phyloP scores from a whole-genome alignment of 2,329 filamentous ascomycete species.

The Fusarium beomiforme region DNA sequence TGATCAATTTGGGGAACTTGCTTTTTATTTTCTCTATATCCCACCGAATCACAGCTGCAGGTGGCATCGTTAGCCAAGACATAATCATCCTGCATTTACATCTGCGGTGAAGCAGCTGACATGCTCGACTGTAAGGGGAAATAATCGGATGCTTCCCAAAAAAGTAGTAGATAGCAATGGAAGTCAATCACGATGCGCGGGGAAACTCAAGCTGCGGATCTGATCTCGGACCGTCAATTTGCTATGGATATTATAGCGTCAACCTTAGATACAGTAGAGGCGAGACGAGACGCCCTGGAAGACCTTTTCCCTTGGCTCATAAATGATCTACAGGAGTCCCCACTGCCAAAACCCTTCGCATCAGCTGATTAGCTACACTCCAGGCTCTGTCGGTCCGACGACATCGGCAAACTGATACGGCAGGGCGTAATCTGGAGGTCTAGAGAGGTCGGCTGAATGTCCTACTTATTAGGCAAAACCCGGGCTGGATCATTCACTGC shows the following conservation, averaged over 20 bases:
- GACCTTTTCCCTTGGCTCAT: not conserved
- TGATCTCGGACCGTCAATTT: constrained; percentile 3
- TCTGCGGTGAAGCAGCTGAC: constrained; percentile 2
- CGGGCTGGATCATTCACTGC: not conserved
- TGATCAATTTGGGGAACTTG: not conserved
- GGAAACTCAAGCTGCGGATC: not conserved
- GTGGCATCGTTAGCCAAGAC: not conserved
- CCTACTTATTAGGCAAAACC: constrained; percentile 35
- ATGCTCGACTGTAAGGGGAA: not conserved
- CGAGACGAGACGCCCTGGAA: not conserved
- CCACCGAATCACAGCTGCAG: not conserved
- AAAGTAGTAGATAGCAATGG: not conserved
- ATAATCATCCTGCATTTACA: not conserved
- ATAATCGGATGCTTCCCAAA: not conserved
- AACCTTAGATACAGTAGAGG: not conserved
- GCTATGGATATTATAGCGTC: not conserved
- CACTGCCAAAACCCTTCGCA: constrained; percentile 3
- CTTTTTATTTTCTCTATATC: not conserved
- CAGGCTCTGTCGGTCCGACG: constrained; percentile 27
- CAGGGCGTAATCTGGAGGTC: constrained; percentile 15
- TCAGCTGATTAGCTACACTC: constrained; percentile 14
- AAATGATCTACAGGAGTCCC: constrained; percentile 2
- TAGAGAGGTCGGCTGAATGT: constrained; percentile 24
- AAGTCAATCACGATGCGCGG: not conserved
- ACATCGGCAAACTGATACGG: constrained; percentile 1